A percentile compares a stretch with the other conserved stretches of the same genome.
Evolutionary conservation across 2,329 filamentous ascomycete species (phyloP).

Genomic region (Fusarium sp.): DNA sequence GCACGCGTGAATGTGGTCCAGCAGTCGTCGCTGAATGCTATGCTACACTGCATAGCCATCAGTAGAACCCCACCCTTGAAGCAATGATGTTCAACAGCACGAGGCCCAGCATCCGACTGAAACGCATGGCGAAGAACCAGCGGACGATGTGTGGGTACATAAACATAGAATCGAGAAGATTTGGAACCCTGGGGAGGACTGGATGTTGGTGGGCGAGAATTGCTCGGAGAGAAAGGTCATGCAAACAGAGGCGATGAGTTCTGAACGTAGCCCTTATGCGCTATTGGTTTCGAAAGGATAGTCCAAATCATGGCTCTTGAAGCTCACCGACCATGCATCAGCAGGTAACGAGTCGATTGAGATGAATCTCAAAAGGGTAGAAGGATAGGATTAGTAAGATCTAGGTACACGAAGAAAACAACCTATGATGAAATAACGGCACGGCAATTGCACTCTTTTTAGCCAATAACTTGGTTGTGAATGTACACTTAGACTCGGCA

Average conservation of each 20-base stretch:
- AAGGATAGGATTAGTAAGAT: constrained; percentile 2
- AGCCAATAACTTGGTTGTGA: not conserved
- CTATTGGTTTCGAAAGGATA: not conserved
- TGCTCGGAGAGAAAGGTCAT: not conserved
- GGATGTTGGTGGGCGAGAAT: not conserved
- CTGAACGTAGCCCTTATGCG: not conserved
- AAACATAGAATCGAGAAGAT: not conserved
- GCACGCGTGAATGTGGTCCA: constrained; percentile 19
- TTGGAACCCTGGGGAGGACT: constrained; percentile 5
- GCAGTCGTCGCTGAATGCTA: constrained; percentile 2
- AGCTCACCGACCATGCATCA: not conserved
- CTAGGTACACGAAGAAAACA: constrained; percentile 3
- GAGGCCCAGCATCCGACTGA: constrained; percentile 1
- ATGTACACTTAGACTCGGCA: not conserved
- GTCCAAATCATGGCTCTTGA: not conserved
- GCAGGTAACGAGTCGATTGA: not conserved
- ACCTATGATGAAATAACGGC: not conserved
- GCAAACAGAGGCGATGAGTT: not conserved
- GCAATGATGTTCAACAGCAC: constrained; percentile 1
- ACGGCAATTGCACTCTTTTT: not conserved
- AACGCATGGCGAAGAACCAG: not conserved
- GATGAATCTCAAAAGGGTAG: not conserved
- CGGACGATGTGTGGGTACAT: not conserved
- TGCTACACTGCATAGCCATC: constrained; percentile 1
- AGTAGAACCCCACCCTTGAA: not conserved